These are phyloP conservation scores for Apiotrichum siamense DNA, from an alignment of 1,284 basidiomycete species.

Conservation along the genomic window DNA sequence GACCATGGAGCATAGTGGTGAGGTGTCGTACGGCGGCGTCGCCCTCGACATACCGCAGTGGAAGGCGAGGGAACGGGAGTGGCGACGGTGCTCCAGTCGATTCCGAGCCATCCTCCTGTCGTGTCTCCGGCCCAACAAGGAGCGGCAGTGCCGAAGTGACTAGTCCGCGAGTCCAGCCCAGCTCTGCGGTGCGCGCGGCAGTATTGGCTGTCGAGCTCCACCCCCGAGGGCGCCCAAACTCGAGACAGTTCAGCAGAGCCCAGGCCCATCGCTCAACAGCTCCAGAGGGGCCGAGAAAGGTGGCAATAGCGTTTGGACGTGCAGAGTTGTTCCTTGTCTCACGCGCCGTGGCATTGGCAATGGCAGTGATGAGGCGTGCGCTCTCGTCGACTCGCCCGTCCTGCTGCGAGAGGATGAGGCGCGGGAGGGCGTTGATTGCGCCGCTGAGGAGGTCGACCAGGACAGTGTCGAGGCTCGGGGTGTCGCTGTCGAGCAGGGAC, in stretches of 20 bases:
- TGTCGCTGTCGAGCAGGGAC: slow-evolving; percentile 50
- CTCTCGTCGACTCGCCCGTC: slow-evolving; percentile 65
- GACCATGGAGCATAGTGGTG: slow-evolving; percentile 61
- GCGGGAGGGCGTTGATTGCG: slow-evolving; percentile 67
- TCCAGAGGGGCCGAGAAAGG: slow-evolving; percentile 70
- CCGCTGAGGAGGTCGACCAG: slow-evolving; percentile 49
- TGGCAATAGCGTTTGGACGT: slow-evolving; percentile 51
- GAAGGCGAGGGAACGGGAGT: slow-evolving; percentile 44
- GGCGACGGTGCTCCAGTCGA: slow-evolving; percentile 1
- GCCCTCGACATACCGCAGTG: slow-evolving; percentile 59
- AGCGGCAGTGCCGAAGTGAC: slow-evolving; percentile 16
- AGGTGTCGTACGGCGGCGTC: slow-evolving; percentile 56
- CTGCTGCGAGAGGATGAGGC: slow-evolving; percentile 60
- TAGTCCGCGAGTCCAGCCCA: slow-evolving; percentile 40
- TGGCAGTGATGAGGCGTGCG: slow-evolving; percentile 61
- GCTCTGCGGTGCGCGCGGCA: slow-evolving; percentile 36
- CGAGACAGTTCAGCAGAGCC: slow-evolving; percentile 67
- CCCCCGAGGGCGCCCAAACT: slow-evolving; percentile 57
- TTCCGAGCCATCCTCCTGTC: not conserved
- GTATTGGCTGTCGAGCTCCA: slow-evolving; percentile 47
- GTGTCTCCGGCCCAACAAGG: slow-evolving; percentile 15
- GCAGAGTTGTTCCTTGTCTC: slow-evolving; percentile 7
- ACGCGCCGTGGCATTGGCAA: slow-evolving; percentile 54
- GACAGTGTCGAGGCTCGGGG: slow-evolving; percentile 52
- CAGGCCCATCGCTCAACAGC: slow-evolving; percentile 85